These are phyloP conservation scores for Zelonia costaricensis DNA, from an alignment of 208 protist species.

Conservation along the genomic window DNA sequence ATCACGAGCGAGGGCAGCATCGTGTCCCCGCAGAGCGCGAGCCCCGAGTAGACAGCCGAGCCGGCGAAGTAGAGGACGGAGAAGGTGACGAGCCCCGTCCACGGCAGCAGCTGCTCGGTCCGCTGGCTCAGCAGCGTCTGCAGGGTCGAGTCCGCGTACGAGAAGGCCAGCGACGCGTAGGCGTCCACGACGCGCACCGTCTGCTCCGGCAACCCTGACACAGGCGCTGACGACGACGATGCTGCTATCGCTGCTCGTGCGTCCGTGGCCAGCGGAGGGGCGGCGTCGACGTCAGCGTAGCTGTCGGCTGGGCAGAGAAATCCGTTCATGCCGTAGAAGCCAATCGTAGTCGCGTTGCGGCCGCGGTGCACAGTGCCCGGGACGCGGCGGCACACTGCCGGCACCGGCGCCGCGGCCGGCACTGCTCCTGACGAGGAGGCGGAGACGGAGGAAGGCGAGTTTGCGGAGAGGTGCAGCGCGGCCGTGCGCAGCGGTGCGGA, in stretches of 20 bases:
- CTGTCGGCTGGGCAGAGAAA: slow-evolving; percentile 38
- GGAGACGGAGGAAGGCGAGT: not conserved
- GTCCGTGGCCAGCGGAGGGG: too few relatives aligned
- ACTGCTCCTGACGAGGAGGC: not conserved
- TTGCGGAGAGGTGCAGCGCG: not conserved
- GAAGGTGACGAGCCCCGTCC: slow-evolving; percentile 35
- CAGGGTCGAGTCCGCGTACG: slow-evolving; percentile 48
- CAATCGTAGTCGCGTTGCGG: slow-evolving; percentile 41
- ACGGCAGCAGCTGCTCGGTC: slow-evolving; percentile 35
- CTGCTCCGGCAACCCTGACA: slow-evolving; percentile 7
- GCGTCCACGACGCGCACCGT: slow-evolving; percentile 40
- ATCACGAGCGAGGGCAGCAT: slow-evolving; percentile 36
- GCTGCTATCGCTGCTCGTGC: too few relatives aligned
- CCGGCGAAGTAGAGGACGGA: slow-evolving; percentile 40
- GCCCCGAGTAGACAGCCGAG: slow-evolving; percentile 46
- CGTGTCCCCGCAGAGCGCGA: slow-evolving; percentile 33
- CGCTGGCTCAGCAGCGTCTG: slow-evolving; percentile 49
- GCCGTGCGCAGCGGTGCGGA: not conserved
- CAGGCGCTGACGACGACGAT: slow-evolving; percentile 34
- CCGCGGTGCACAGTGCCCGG: slow-evolving; percentile 36
- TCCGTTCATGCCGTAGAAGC: slow-evolving; percentile 55
- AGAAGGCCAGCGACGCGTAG: slow-evolving; percentile 58
- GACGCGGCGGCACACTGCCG: slow-evolving; percentile 33
- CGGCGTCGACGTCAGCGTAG: slow-evolving; percentile 1
- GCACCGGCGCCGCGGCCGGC: not conserved